These are phyloP conservation scores for Metschnikowia kofuensis DNA, from an alignment of 805 yeast genomes.

Conservation along the genomic window DNA sequence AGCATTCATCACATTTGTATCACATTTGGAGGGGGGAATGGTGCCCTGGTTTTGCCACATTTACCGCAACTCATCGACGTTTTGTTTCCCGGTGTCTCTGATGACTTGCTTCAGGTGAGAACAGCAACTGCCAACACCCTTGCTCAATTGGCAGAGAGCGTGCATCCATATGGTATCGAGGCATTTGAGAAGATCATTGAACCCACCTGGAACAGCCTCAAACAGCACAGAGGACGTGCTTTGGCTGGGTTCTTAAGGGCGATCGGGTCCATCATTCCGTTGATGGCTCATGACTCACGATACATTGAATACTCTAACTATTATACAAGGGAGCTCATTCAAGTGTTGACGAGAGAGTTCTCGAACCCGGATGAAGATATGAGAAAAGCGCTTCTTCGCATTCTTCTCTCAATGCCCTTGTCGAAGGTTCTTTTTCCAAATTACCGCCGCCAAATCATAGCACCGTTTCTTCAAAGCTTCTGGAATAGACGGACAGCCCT, in stretches of 20 bases:
- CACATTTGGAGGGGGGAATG: conserved; percentile 56
- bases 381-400: conserved; percentile 67
- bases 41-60: conserved; percentile 60
- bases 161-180: conserved; percentile 87
- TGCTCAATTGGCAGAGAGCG: conserved; percentile 73
- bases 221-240: conserved; percentile 71
- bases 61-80: conserved; percentile 63
- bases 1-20: conserved; percentile 74
- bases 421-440: conserved; percentile 54
- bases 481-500: conserved; percentile 84
- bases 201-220: conserved; percentile 77
- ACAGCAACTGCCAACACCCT: conserved; percentile 69
- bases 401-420: conserved; percentile 63
- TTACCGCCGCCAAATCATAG: conserved; percentile 46
- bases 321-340: conserved; percentile 73
- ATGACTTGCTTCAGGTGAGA: conserved; percentile 66
- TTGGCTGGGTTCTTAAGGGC: conserved; percentile 76
- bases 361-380: conserved; percentile 84
- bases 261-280: conserved; percentile 74
- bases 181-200: conserved; percentile 74
- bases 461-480: conserved; percentile 63
- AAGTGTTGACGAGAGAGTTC: conserved; percentile 67
- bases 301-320: conserved; percentile 71
- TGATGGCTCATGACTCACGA: conserved; percentile 59
- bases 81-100: conserved; percentile 54